Evolutionary conservation across 2,329 filamentous ascomycete genomes (phyloP), one percentile per base, ranked within the genome.

Genomic region (Colletotrichum gigasporum): DNA sequence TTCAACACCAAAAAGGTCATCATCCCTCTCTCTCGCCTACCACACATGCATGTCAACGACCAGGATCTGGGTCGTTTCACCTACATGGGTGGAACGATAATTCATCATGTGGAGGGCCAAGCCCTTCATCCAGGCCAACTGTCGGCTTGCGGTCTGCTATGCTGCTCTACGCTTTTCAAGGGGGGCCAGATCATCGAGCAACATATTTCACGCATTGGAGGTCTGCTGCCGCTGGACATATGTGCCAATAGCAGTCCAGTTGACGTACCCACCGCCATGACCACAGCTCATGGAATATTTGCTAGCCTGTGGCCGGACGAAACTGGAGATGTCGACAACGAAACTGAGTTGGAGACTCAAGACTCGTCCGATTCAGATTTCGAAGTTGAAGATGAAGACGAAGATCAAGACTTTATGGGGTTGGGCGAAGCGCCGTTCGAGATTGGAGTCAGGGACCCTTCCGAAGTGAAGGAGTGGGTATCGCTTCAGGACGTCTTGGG

Each of bases 321-420:
- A 6, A 10, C 12, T 14, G 0, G 1, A 4, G 6, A 2, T 3
- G 5, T 3, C 24, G 3, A 11, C 14, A 24, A 28, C 12, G 16
- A 28, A n/a, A n/a, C n/a, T n/a, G 12, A 0, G n/a, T 2, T 3
- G 22, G 4, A 11, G 5, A 14, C 5, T 5, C 11, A n/a, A n/a
- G 34, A 37, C 7, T 11, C 9, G 3, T n/a, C n/a, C n/a, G n/a
- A n/a, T n/a, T n/a, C n/a, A n/a, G n/a, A n/a, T n/a, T n/a, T n/a
- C n/a, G n/a, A n/a, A n/a, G n/a, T n/a, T n/a, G n/a, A n/a, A n/a
- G n/a, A n/a, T n/a, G n/a, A n/a, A n/a, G n/a, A n/a, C n/a, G n/a
- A n/a, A n/a, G n/a, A n/a, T n/a, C n/a, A n/a, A n/a, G n/a, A n/a
- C n/a, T n/a, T n/a, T n/a, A n/a, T n/a, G n/a, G n/a, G n/a, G n/a